These are phyloP conservation scores for Colletotrichum agaves DNA, from an alignment of 2,329 filamentous ascomycete genomes.

Conservation along the genomic window DNA sequence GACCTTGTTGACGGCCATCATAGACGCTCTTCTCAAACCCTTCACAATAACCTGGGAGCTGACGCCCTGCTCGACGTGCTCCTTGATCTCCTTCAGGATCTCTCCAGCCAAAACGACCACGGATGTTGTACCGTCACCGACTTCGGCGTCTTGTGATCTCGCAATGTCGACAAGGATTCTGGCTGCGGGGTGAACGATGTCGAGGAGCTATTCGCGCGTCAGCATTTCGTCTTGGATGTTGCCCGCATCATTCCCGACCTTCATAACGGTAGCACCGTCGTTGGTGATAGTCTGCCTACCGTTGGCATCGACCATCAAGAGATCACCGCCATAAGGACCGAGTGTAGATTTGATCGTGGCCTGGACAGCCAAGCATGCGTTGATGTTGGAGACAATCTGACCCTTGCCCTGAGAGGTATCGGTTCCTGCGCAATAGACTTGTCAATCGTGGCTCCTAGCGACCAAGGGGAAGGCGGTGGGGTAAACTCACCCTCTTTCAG, in stretches of 20 bases:
- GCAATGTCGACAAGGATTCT: slow-evolving; percentile 98
- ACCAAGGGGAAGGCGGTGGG: slow-evolving; percentile 49
- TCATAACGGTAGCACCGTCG: slow-evolving; percentile 99
- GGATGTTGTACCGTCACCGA: slow-evolving; percentile 96
- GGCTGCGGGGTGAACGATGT: slow-evolving; percentile 97
- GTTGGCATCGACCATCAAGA: slow-evolving; percentile 95
- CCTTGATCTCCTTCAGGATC: slow-evolving; percentile 95
- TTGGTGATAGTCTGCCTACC: slow-evolving; percentile 98
- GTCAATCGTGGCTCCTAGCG: slow-evolving; percentile 37
- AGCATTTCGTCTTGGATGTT: not conserved
- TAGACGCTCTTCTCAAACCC: slow-evolving; percentile 86
- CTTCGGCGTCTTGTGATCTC: slow-evolving; percentile 98
- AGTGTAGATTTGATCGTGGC: slow-evolving; percentile 95
- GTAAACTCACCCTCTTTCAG: slow-evolving; percentile 86
- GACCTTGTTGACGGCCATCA: slow-evolving; percentile 97
- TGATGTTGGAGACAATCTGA: slow-evolving; percentile 97
- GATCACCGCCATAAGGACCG: slow-evolving; percentile 95
- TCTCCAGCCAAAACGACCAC: slow-evolving; percentile 98
- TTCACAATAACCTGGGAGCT: slow-evolving; percentile 99
- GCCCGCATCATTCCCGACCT: slow-evolving; percentile 66
- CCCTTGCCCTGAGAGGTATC: slow-evolving; percentile 97
- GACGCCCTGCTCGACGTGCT: slow-evolving; percentile 95
- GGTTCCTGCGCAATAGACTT: slow-evolving; percentile 72
- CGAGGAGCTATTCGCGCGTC: slow-evolving; percentile 75
- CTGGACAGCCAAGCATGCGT: slow-evolving; percentile 96